These are phyloP conservation scores for Arctium lappa DNA, from an alignment of 129 eudicot genomes.

Conservation along the genomic window DNA sequence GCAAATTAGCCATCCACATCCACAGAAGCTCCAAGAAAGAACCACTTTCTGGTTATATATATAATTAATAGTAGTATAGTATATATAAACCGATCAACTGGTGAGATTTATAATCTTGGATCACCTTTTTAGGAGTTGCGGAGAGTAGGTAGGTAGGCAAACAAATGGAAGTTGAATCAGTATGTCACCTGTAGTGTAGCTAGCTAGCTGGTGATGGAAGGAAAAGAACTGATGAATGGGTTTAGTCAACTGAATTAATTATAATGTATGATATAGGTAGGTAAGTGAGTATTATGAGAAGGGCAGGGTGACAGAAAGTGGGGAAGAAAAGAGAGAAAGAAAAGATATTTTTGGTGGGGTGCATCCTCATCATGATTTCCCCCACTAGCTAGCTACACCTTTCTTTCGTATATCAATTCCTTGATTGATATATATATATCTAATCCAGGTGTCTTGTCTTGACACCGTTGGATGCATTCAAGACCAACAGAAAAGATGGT, in stretches of 20 bases:
- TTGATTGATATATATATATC: background rate
- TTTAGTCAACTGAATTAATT: constrained; percentile 45
- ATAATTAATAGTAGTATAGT: background rate
- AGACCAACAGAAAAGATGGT: background rate
- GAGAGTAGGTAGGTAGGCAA: background rate
- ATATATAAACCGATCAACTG: background rate
- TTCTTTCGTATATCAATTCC: too few relatives aligned
- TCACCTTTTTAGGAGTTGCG: background rate
- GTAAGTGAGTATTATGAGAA: constrained; percentile 20
- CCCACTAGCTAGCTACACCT: constrained; percentile 41
- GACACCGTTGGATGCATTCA: constrained; percentile 20
- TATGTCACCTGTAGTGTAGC: background rate
- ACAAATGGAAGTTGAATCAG: background rate
- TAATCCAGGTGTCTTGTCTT: constrained; percentile 10
- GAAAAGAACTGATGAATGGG: constrained; percentile 23
- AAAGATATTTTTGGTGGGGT: constrained; percentile 23
- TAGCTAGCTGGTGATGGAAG: background rate
- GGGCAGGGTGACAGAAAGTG: constrained; percentile 13
- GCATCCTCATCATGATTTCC: constrained; percentile 49
- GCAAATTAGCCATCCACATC: constrained; percentile 4
- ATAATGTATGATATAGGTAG: constrained; percentile 24
- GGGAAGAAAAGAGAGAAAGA: constrained; percentile 6
- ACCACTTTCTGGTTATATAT: background rate
- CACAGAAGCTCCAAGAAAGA: constrained; percentile 13
- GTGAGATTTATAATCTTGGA: background rate